A percentile compares a stretch with the other conserved stretches of the same genome.
phyloP scores from a whole-genome alignment of 2,329 filamentous ascomycete species.

The Hymenoscyphus repandus region DNA sequence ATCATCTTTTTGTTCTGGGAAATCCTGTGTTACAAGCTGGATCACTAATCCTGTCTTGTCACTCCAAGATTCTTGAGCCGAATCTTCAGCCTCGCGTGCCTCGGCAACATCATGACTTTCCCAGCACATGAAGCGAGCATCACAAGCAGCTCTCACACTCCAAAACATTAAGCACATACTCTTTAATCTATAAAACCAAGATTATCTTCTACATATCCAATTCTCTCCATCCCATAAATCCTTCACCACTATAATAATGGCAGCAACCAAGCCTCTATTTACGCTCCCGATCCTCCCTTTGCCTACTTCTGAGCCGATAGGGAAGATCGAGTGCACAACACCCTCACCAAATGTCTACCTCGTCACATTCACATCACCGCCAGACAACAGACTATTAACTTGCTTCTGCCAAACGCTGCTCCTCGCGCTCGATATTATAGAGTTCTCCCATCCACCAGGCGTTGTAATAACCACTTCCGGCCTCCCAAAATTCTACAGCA shows the following conservation, averaged over 20 bases:
- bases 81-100: constrained; percentile 9
- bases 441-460: constrained; percentile 58
- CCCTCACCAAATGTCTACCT: constrained; percentile 61
- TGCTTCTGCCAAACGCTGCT: constrained; percentile 63
- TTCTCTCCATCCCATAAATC: too few relatives aligned
- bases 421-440: constrained; percentile 68
- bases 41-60: too few relatives aligned
- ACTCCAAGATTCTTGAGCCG: not conserved
- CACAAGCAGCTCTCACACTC: not conserved
- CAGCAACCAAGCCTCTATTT: constrained; percentile 41
- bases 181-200: too few relatives aligned
- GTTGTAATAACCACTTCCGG: constrained; percentile 72
- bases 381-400: constrained; percentile 71
- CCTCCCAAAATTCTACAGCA: constrained; percentile 76
- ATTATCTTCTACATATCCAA: too few relatives aligned
- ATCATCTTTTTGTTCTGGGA: too few relatives aligned
- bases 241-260: constrained; percentile 4
- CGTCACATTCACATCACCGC: constrained; percentile 63
- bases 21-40: too few relatives aligned
- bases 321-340: constrained; percentile 57
- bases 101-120: not conserved
- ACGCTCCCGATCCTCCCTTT: constrained; percentile 49
- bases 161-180: too few relatives aligned
- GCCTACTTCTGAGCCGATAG: constrained; percentile 42
- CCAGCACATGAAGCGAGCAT: not conserved